A percentile compares a stretch with the other conserved stretches of the same genome.
These are phyloP conservation scores for Brassica cretica DNA, from an alignment of 345 rosid genomes.

Conservation along the genomic window DNA sequence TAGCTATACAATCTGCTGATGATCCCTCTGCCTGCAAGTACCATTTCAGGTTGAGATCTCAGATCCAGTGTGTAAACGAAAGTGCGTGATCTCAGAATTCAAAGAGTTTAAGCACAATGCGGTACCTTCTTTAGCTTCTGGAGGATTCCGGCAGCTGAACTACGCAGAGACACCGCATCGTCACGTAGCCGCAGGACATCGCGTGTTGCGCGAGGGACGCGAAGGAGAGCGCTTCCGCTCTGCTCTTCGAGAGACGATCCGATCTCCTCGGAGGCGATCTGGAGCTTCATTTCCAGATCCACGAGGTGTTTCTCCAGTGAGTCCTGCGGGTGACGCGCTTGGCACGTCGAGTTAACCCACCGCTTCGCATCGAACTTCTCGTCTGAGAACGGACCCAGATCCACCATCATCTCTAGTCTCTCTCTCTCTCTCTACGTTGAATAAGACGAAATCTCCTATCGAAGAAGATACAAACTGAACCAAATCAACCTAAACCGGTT, in stretches of 20 bases:
- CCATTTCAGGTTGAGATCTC: constrained; percentile 15
- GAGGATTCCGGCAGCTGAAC: constrained; percentile 73
- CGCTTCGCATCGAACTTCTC: constrained; percentile 93
- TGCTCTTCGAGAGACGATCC: constrained; percentile 95
- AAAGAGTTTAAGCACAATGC: constrained; percentile 4
- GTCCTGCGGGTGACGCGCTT: constrained; percentile 80
- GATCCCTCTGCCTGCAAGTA: constrained; percentile 87
- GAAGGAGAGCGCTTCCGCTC: constrained; percentile 81
- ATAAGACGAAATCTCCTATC: not conserved
- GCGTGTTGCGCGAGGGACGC: constrained; percentile 93
- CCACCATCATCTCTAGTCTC: constrained; percentile 55
- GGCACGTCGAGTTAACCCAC: constrained; percentile 89
- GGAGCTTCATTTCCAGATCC: constrained; percentile 99
- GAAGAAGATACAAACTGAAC: constrained; percentile 21
- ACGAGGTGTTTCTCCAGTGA: constrained; percentile 83
- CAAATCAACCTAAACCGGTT: constrained; percentile 23
- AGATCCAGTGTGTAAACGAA: constrained; percentile 5
- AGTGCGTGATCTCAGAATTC: not conserved
- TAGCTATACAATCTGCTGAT: constrained; percentile 85
- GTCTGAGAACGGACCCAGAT: constrained; percentile 94
- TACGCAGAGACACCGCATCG: constrained; percentile 85
- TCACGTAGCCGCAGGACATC: constrained; percentile 92
- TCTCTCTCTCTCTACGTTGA: constrained; percentile 9
- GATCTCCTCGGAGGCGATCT: constrained; percentile 96
- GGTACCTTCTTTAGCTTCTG: constrained; percentile 87